These are phyloP conservation scores for Fusarium liriodendri DNA, from an alignment of 2,329 filamentous ascomycete species.

Conservation along the genomic window DNA sequence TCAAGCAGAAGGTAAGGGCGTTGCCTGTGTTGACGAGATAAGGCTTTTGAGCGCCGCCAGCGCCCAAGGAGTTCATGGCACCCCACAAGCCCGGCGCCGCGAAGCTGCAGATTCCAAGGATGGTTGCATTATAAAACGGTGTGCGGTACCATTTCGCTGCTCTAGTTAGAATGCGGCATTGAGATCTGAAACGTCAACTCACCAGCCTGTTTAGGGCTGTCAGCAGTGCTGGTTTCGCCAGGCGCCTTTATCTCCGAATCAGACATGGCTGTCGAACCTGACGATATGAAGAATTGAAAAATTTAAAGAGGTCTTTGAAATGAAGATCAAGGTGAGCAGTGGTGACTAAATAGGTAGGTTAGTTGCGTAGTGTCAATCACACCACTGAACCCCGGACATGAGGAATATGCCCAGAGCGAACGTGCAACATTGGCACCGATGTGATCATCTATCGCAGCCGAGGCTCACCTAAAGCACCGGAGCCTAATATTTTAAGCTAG, in stretches of 20 bases:
- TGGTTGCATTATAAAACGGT: slow-evolving; percentile 44
- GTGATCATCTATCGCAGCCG: not conserved
- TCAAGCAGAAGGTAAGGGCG: slow-evolving; percentile 59
- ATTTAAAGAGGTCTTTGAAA: not conserved
- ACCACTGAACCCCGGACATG: slow-evolving; percentile 7
- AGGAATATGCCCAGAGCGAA: not conserved
- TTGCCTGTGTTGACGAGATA: slow-evolving; percentile 72
- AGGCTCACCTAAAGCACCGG: not conserved
- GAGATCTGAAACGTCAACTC: not conserved
- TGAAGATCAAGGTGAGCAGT: not conserved
- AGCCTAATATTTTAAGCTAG: not conserved
- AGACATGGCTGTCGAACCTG: not conserved
- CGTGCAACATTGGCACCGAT: not conserved
- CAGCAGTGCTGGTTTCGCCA: not conserved
- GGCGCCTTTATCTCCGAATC: not conserved
- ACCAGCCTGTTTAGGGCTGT: not conserved
- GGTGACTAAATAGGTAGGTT: not conserved
- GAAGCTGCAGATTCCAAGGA: slow-evolving; percentile 45
- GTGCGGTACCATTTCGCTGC: slow-evolving; percentile 42
- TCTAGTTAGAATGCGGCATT: not conserved
- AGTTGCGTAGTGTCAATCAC: not conserved
- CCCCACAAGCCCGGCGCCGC: slow-evolving; percentile 44
- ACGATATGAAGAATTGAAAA: not conserved
- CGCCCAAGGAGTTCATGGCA: slow-evolving; percentile 45
- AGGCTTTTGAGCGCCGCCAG: slow-evolving; percentile 66